Conservation (phyloP, 2,329 filamentous ascomycete genomes). For the Fusarium sp. region DNA sequence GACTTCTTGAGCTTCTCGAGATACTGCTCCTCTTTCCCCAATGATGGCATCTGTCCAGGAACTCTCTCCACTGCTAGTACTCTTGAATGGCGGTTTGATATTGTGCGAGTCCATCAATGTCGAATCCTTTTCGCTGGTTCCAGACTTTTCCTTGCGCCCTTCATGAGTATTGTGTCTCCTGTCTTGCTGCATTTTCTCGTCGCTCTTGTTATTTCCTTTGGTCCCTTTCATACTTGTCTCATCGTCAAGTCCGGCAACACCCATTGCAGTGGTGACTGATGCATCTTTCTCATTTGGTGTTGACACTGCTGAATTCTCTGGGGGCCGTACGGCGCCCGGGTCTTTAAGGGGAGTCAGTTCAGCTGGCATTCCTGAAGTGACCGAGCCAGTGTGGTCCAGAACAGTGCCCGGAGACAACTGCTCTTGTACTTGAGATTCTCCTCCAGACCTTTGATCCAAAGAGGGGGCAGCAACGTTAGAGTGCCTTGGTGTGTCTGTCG, state of each 20-base stretch:
- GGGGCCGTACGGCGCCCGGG: no score
- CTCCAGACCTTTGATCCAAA: no score
- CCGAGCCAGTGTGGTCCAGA: background rate
- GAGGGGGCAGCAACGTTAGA: no score
- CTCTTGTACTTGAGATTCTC: no score
- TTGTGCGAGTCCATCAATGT: background rate
- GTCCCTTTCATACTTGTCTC: constrained; percentile 50
- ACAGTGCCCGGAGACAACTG: no score
- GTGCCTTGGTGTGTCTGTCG: background rate
- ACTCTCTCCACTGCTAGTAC: background rate
- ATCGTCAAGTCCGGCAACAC: constrained; percentile 32
- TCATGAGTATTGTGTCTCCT: background rate
- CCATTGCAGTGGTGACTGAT: constrained; percentile 31
- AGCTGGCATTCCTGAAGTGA: background rate
- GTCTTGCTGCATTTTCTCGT: constrained; percentile 7
- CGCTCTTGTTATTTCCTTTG: constrained; percentile 51
- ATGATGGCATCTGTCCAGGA: constrained; percentile 41
- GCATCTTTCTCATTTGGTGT: constrained; percentile 9
- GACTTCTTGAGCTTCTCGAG: constrained; percentile 1
- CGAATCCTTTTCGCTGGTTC: constrained; percentile 1
- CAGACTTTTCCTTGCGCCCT: background rate
- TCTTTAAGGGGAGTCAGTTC: background rate
- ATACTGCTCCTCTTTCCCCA: constrained; percentile 43
- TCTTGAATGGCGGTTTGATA: background rate
- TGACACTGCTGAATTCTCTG: background rate